phyloP scores from a whole-genome alignment of 192 early-diverging fungal genomes.

The Coemansia sp. region DNA sequence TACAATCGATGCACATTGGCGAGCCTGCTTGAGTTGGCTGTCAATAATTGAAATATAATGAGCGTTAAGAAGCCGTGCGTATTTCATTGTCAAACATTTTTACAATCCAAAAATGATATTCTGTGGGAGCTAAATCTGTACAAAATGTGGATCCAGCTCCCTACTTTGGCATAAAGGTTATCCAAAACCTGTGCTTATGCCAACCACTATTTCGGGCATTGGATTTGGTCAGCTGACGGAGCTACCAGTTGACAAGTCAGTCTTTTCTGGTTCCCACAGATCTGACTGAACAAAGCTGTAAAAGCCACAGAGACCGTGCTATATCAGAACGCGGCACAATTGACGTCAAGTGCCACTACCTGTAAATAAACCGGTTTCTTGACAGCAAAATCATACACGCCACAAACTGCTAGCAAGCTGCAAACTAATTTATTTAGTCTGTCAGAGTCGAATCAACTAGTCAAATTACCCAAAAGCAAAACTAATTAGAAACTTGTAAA shows the following conservation, averaged over 20 bases:
- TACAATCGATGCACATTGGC: not conserved
- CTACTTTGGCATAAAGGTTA: not conserved
- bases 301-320: not conserved
- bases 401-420: not conserved
- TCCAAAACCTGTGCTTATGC: not conserved
- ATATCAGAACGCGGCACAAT: not conserved
- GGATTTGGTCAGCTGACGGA: not conserved
- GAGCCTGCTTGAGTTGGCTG: not conserved
- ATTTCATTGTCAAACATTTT: not conserved
- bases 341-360: no score
- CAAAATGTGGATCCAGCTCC: not conserved
- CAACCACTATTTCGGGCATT: not conserved
- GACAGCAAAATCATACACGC: no score
- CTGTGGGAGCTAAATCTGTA: not conserved
- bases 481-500: conserved; percentile 2
- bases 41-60: not conserved
- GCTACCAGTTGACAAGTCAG: not conserved
- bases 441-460: not conserved
- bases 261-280: not conserved
- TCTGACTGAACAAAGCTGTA: not conserved
- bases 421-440: no score
- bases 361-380: no score
- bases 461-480: not conserved
- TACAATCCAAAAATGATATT: not conserved
- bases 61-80: not conserved